Conservation (phyloP, 345 rosid species). For the Bruguiera gymnorhiza region DNA sequence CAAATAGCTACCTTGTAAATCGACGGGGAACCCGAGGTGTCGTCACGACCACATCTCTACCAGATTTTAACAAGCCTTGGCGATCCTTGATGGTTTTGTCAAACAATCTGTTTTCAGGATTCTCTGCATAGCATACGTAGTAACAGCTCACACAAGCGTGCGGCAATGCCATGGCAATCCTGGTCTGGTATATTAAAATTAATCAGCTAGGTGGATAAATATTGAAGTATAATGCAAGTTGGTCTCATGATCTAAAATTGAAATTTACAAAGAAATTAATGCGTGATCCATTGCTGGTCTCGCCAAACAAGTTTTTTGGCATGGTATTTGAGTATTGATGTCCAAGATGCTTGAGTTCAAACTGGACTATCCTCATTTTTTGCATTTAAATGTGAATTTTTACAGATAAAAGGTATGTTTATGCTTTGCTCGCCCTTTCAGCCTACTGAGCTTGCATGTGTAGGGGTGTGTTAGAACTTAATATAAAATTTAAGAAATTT, state of each 20-base stretch:
- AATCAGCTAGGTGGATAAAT: slow-evolving; percentile 11
- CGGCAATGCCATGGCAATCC: slow-evolving; percentile 96
- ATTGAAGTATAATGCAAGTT: slow-evolving; percentile 4
- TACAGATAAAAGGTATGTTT: too few species aligned
- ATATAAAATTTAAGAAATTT: too few species aligned
- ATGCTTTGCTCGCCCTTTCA: too few species aligned
- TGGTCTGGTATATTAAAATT: slow-evolving; percentile 48
- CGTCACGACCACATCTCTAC: slow-evolving; percentile 46
- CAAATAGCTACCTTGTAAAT: background rate
- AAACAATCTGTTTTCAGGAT: slow-evolving; percentile 65
- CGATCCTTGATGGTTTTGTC: slow-evolving; percentile 63
- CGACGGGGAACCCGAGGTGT: slow-evolving; percentile 71
- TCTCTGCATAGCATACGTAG: slow-evolving; percentile 90
- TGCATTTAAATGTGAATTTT: too few species aligned
- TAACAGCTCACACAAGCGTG: slow-evolving; percentile 95
- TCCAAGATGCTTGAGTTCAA: too few species aligned
- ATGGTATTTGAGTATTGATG: too few species aligned
- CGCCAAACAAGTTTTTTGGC: too few species aligned
- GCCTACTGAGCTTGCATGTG: too few species aligned
- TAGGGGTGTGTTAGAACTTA: too few species aligned
- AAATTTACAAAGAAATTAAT: too few species aligned
- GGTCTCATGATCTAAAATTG: slow-evolving; percentile 5
- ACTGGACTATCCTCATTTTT: too few species aligned
- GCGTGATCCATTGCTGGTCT: too few species aligned
- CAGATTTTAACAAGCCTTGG: slow-evolving; percentile 40